Conservation (phyloP, 2,329 filamentous ascomycete species). For the Blastomyces percursus region DNA sequence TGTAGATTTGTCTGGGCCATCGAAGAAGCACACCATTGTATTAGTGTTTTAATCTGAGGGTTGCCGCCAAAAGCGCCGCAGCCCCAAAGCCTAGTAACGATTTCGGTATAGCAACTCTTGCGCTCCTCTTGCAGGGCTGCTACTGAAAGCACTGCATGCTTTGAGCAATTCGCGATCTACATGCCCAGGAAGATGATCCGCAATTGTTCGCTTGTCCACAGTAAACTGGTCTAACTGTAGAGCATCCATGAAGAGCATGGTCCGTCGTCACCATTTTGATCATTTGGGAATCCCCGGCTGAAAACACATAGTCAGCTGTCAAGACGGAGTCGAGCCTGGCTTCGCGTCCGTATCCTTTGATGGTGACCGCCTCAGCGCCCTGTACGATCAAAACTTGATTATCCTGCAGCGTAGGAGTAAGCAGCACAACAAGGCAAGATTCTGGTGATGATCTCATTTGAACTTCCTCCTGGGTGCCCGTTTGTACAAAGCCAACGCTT, state of each 20-base stretch:
- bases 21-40: constrained; percentile 13
- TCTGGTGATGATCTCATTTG: constrained; percentile 10
- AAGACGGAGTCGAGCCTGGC: constrained; percentile 1
- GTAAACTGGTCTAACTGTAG: constrained; percentile 8
- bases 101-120: constrained; percentile 4
- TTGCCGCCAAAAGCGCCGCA: constrained; percentile 13
- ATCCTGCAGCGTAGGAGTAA: constrained; percentile 6
- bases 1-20: constrained; percentile 8
- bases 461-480: constrained; percentile 10
- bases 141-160: constrained; percentile 9
- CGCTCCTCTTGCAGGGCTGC: not conserved
- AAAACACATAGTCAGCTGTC: not conserved
- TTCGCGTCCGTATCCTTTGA: constrained; percentile 10
- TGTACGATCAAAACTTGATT: constrained; percentile 9
- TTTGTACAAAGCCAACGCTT: constrained; percentile 10
- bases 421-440: constrained; percentile 7
- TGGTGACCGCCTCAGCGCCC: constrained; percentile 8
- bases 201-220: not conserved
- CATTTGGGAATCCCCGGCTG: not conserved
- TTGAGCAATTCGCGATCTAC: constrained; percentile 9
- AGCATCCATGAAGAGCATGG: constrained; percentile 13
- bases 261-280: constrained; percentile 7
- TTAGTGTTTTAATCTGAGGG: constrained; percentile 8
- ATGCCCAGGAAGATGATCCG: constrained; percentile 11
- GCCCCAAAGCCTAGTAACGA: constrained; percentile 13